Conservation (phyloP, 2,329 filamentous ascomycete species). For the Spiromastix sp. region DNA sequence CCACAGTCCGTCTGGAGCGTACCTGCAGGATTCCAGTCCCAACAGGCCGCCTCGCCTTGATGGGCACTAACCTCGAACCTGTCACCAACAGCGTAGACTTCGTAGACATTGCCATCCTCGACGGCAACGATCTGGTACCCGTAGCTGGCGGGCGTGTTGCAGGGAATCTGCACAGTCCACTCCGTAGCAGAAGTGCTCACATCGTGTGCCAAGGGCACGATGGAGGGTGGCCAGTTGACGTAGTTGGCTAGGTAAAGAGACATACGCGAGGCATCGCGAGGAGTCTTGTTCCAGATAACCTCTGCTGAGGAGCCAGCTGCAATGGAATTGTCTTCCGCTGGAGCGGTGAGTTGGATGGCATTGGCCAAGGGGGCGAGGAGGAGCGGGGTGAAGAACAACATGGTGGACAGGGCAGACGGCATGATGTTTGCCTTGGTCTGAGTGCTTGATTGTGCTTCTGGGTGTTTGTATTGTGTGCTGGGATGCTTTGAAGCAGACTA, state of each 20-base stretch:
- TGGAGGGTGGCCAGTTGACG: background rate
- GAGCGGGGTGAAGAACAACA: too few species aligned
- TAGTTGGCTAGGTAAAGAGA: background rate
- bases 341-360: background rate
- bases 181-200: background rate
- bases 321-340: background rate
- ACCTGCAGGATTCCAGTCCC: too few species aligned
- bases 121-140: background rate
- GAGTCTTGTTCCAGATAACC: background rate
- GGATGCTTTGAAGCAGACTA: too few species aligned
- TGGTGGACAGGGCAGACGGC: too few species aligned
- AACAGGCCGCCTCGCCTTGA: too few species aligned
- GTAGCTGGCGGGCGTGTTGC: background rate
- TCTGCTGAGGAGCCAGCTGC: background rate
- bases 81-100: background rate
- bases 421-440: too few species aligned
- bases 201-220: background rate
- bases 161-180: background rate
- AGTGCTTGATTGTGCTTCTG: too few species aligned
- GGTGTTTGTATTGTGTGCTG: too few species aligned
- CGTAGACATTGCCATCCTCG: background rate
- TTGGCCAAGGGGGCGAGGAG: background rate
- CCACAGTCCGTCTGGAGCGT: too few species aligned
- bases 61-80: background rate
- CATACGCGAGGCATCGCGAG: background rate